phyloP scores from a whole-genome alignment of 805 yeast genomes.

The Barnettozyma sp. region DNA sequence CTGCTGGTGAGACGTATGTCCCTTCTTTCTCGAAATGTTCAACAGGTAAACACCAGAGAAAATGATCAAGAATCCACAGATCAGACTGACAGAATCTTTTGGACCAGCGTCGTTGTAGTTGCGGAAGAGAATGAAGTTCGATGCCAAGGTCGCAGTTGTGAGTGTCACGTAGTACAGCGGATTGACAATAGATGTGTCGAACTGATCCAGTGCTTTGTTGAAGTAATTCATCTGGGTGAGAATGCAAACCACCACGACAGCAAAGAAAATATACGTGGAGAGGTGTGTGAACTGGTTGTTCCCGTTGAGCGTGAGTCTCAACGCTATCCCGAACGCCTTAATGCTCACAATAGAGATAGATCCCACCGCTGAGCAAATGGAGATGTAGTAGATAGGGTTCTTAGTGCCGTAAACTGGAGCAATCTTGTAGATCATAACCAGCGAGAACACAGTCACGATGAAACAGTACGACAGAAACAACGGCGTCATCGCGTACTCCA shows the following conservation, averaged over 20 bases:
- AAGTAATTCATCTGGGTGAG: conserved; percentile 89
- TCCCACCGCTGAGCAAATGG: conserved; percentile 86
- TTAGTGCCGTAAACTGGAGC: conserved; percentile 75
- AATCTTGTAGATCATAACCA: conserved; percentile 74
- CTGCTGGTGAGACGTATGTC: conserved; percentile 33
- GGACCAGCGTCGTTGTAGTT: conserved; percentile 83
- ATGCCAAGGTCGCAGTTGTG: conserved; percentile 80
- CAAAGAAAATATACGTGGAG: conserved; percentile 74
- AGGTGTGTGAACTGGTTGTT: conserved; percentile 82
- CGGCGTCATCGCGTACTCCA: conserved; percentile 72
- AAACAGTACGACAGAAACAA: conserved; percentile 62
- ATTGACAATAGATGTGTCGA: conserved; percentile 87
- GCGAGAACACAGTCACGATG: conserved; percentile 57
- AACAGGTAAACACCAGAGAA: conserved; percentile 82
- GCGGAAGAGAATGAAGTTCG: conserved; percentile 77
- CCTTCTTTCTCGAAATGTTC: conserved; percentile 66
- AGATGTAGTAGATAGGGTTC: conserved; percentile 83
- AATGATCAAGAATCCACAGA: conserved; percentile 80
- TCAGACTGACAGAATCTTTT: conserved; percentile 70
- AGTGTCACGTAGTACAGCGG: conserved; percentile 88
- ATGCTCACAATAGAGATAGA: conserved; percentile 87
- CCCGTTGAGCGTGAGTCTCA: conserved; percentile 77
- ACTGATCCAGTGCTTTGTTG: conserved; percentile 89
- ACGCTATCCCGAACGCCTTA: conserved; percentile 89
- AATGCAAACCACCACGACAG: conserved; percentile 75